phyloP scores from a whole-genome alignment of 108 stramenopile genomes.

The Asterionellopsis glacialis region DNA sequence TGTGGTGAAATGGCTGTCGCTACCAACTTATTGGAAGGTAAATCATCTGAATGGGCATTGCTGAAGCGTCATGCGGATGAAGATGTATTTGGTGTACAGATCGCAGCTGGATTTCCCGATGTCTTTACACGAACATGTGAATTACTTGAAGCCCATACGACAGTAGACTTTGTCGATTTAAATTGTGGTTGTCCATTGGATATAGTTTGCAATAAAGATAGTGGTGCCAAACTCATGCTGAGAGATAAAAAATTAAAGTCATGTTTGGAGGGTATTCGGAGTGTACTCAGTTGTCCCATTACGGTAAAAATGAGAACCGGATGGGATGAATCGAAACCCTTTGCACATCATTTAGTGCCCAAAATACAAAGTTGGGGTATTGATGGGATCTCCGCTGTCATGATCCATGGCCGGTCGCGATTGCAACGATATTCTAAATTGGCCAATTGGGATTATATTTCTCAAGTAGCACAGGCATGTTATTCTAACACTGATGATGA shows the following conservation, averaged over 20 bases:
- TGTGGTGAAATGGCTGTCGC: slow-evolving; percentile 98
- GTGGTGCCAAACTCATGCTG: slow-evolving; percentile 87
- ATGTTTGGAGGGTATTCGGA: slow-evolving; percentile 71
- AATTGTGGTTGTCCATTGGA: slow-evolving; percentile 99
- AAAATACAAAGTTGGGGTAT: slow-evolving; percentile 80
- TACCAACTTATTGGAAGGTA: slow-evolving; percentile 78
- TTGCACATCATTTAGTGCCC: slow-evolving; percentile 81
- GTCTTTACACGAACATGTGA: slow-evolving; percentile 73
- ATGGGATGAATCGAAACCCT: slow-evolving; percentile 88
- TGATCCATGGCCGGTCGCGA: slow-evolving; percentile 94
- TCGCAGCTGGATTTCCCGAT: slow-evolving; percentile 90
- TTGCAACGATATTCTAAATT: slow-evolving; percentile 88
- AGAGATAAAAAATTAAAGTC: slow-evolving; percentile 70
- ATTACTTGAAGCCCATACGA: slow-evolving; percentile 61
- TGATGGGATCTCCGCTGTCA: slow-evolving; percentile 63
- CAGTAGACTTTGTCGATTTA: slow-evolving; percentile 96
- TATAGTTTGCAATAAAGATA: slow-evolving; percentile 90
- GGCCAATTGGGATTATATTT: slow-evolving; percentile 96
- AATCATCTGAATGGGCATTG: slow-evolving; percentile 91
- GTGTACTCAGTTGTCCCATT: slow-evolving; percentile 72
- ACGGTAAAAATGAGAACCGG: slow-evolving; percentile 98
- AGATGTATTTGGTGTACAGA: slow-evolving; percentile 95
- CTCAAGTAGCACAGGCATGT: slow-evolving; percentile 65
- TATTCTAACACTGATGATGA: too few species aligned
- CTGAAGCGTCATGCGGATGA: slow-evolving; percentile 89